Base-by-base conservation (phyloP, 306 rosid genomes). In the Sphenostylis stenocarpa region DNA sequence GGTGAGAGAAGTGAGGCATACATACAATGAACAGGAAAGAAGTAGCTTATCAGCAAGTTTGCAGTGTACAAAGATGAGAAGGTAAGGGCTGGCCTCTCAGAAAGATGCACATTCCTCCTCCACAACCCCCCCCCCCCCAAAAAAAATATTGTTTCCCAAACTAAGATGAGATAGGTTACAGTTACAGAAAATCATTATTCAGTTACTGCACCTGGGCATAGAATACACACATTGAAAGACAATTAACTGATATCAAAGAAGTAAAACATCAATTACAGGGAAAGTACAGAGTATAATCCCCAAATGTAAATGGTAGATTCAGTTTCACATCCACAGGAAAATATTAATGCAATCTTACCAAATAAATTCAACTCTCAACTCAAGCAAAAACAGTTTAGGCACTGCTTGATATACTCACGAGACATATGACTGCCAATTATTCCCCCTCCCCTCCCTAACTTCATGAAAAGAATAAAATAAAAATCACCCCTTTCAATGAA, bases 191-290 rank as follows among this genome's bases (percentile, higher is more conserved):
- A 44, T 29, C 63, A 4, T 47, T 38, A 41, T 19, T 21, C 44
- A 73, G 12, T 80, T 15, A n/a, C 16, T 44, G 26, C 80, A 80
- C 3, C 63, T 57, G 60, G 10, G 47, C 73, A 73, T n/a, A 16
- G 7, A 80, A n/a, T 47, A 80, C 33, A 20, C 1, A 5, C 45
- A 80, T 23, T 21, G 69, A 41, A 43, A 65, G 51, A 28, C 49
- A 76, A 21, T 63, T 17, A 58, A 28, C 12, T 12, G 12, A 75
- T 19, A 49, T 13, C 62, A 47, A 45, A 20, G 48, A 64, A n/a
- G 21, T 21, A 60, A 38, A 61, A 36, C 16, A n/a, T 36, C 13
- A 38, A 44, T 62, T 3, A 10, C 21, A 36, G 4, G 28, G 19
- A 24, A 5, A 47, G 55, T 10, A 9, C 17, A 33, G 66, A 16